Conservation (phyloP, 2,329 filamentous ascomycete genomes). For the Lasiodiplodia sp. region DNA sequence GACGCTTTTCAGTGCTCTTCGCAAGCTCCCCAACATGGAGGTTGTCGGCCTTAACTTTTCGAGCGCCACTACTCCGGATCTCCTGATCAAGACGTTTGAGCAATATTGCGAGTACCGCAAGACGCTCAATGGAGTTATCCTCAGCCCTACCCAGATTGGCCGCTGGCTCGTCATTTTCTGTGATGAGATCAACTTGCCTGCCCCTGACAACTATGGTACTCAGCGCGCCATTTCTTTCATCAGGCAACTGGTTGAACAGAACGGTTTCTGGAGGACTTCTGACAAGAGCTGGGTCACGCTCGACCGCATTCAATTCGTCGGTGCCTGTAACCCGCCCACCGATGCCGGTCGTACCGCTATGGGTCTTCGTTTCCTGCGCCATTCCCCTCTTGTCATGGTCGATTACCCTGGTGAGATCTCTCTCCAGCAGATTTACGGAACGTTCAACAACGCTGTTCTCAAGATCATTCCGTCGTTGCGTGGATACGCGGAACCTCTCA, state of each 20-base stretch:
- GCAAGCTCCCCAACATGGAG: conserved; percentile 98
- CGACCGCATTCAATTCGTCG: conserved; percentile 98
- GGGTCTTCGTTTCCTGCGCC: conserved; percentile 90
- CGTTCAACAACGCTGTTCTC: conserved; percentile 93
- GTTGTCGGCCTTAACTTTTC: conserved; percentile 99
- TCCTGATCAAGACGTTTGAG: conserved; percentile 98
- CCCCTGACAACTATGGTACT: conserved; percentile 96
- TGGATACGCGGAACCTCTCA: conserved; percentile 92
- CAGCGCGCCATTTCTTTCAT: conserved; percentile 97
- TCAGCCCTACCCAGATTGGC: conserved; percentile 95
- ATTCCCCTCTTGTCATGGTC: conserved; percentile 99
- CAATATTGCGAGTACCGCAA: conserved; percentile 99
- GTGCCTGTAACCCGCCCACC: conserved; percentile 96
- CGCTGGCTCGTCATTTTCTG: conserved; percentile 99
- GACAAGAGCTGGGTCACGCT: conserved; percentile 98
- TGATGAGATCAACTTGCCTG: conserved; percentile 98
- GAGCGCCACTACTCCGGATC: conserved; percentile 95
- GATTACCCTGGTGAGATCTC: conserved; percentile 97
- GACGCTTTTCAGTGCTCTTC: conserved; percentile 96
- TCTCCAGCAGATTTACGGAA: conserved; percentile 96
- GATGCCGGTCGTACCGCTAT: conserved; percentile 96
- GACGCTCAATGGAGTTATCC: conserved; percentile 92
- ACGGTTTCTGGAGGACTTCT: conserved; percentile 97
- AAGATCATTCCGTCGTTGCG: conserved; percentile 96
- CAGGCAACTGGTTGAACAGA: conserved; percentile 96